Evolutionary conservation across 495 filamentous ascomycete species (phyloP).

Genomic region (Xylaria telfairii): DNA sequence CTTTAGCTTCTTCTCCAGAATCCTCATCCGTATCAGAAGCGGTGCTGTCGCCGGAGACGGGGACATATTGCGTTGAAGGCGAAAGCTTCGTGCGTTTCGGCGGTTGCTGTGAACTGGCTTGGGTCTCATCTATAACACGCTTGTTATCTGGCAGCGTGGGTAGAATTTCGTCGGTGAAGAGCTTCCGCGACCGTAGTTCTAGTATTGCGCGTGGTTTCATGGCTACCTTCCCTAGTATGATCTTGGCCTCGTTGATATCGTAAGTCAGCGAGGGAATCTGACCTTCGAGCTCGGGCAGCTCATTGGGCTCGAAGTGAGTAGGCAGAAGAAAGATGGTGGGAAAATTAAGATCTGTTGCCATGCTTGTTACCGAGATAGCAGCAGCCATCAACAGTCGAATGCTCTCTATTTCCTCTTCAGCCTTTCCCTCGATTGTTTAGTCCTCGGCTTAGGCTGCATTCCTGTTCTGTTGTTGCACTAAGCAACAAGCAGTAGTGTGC

Average conservation of each 20-base stretch:
- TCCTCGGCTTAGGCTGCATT: not conserved
- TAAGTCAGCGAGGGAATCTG: slow-evolving; percentile 71
- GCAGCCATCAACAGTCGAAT: not conserved
- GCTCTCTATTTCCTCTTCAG: not conserved
- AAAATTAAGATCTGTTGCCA: slow-evolving; percentile 43
- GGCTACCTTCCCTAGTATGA: slow-evolving; percentile 75
- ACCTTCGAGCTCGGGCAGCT: slow-evolving; percentile 67
- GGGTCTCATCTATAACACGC: slow-evolving; percentile 13
- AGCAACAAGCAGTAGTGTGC: not conserved
- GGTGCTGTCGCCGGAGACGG: not conserved
- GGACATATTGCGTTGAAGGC: not conserved
- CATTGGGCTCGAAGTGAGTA: slow-evolving; percentile 67
- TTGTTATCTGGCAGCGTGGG: not conserved
- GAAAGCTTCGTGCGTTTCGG: slow-evolving; percentile 47
- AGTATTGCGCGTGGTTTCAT: slow-evolving; percentile 73
- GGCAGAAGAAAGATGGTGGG: slow-evolving; percentile 78
- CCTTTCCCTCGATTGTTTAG: not conserved
- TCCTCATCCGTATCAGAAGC: not conserved
- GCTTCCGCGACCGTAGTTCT: slow-evolving; percentile 70
- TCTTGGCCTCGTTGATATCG: slow-evolving; percentile 70
- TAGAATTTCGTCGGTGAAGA: slow-evolving; percentile 68
- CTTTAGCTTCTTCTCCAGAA: not conserved
- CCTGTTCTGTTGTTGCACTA: not conserved
- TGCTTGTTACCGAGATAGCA: slow-evolving; percentile 2
- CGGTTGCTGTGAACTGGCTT: slow-evolving; percentile 4